Evolutionary conservation across 2,329 filamentous ascomycete genomes (phyloP), one percentile per base, ranked within the genome.

Genomic region (Plectosphaerella cucumerina): DNA sequence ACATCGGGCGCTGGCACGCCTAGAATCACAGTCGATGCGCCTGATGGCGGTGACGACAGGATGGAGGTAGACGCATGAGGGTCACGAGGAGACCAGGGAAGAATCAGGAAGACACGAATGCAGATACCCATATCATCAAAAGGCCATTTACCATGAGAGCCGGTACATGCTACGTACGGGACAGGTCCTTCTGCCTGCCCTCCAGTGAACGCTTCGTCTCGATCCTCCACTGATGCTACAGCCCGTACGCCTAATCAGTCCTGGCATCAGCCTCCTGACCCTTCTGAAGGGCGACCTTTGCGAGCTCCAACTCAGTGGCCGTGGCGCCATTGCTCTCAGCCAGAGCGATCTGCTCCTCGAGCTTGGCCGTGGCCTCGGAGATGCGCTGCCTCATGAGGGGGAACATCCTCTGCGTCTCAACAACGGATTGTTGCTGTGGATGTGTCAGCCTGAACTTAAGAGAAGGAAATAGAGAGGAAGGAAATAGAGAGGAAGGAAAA

Each of bases 381-480:
- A 97, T 90, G 62, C 89, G 86, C 62, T 81, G 67, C 60, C 80
- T 81, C 58, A 97, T 71, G 2, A 82, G 82, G 3, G 78, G 86
- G 60, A 97, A 87, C 23, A 97, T 83, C 50, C 85, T 87, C 65
- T 87, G 87, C 9, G 94, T 97, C 72, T 99, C 89, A 58, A 91
- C 84, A n/a, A 91, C 74, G 20, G 89, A 92, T 74, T 82, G 81
- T 72, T 82, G 81, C 91, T 96, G 61, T 21, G 17, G 15, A 11
- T 22, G n/a, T 23, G 17, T 39, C 11, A 17, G 35, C 14, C n/a
- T n/a, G n/a, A n/a, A n/a, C n/a, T n/a, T n/a, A n/a, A n/a, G n/a
- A n/a, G n/a, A n/a, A n/a, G 22, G 37, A 47, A 43, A 33, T 47
- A 10, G 23, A 54, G 39, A 8, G 35, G 8, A 26, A 14, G 21